Evolutionary conservation across 2,329 filamentous ascomycete genomes (phyloP), one percentile per base, ranked within the genome.

Genomic region (Magnaporthiopsis rhizophila): DNA sequence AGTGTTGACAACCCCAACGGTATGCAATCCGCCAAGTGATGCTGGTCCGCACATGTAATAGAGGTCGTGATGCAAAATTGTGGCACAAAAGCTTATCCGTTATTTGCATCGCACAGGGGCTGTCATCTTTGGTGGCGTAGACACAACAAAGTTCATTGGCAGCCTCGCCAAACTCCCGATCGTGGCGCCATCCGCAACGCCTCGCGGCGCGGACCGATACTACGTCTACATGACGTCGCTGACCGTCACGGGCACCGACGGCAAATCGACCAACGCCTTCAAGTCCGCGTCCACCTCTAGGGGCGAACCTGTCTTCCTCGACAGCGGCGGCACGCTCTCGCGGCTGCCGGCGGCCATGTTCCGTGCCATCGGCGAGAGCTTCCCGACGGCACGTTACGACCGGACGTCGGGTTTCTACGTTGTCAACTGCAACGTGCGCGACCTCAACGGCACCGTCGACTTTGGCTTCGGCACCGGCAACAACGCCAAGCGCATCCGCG

Each of bases 261-360:
- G 70, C 64, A 64, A 76, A 64, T 59, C 62, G 62, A 75, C 69
- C 63, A 72, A 71, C 53, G 68, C 69, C 32, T 72, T 75, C 56
- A 72, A 71, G 56, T 66, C 63, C 13, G 58, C 61, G 11, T 65
- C 65, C 32, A 69, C 66, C 9, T 60, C 69, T 65, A 76, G 75
- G 56, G 74, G 79, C 21, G 68, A 79, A 11, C 73, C 79, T 34
- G 80, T 84, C 36, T 80, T 87, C 62, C 79, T 90, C 32, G 87
- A 90, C 74, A 87, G 85, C 18, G 89, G 89, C 65, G 88, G 85
- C 66, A 89, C 85, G 58, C 77, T 90, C 64, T 88, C 84, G 73
- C 85, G 88, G 67, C 80, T 92, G 2, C 89, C 89, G 3, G 76
- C 83, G 65, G 71, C 77, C 38, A 74, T 89, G 65, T 81, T 85